Evolutionary conservation across 148 eudicot genomes (phyloP).

Genomic region (Chenopodium album): DNA sequence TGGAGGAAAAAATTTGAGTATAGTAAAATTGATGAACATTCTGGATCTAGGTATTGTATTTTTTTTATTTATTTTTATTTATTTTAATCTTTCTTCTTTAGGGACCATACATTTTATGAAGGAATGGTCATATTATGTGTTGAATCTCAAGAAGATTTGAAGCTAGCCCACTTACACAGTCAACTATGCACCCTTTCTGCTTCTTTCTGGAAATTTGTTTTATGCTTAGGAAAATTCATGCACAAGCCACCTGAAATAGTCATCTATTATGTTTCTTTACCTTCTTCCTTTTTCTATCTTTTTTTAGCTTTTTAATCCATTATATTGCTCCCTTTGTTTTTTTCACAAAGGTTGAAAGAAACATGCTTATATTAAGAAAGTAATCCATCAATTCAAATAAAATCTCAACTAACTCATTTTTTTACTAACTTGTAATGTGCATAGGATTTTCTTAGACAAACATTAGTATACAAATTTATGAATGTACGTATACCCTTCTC

Average conservation of each 20-base stretch:
- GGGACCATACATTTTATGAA: constrained; percentile 28
- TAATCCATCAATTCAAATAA: background rate
- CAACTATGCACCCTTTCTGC: constrained; percentile 27
- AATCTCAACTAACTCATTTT: no score
- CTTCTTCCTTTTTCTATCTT: background rate
- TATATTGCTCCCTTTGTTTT: background rate
- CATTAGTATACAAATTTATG: no score
- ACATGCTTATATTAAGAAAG: no score
- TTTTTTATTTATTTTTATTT: background rate
- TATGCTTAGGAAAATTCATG: constrained; percentile 23
- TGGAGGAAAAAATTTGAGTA: background rate
- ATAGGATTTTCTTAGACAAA: no score
- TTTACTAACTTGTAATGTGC: no score
- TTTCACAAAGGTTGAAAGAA: background rate
- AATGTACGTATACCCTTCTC: no score
- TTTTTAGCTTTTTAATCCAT: background rate
- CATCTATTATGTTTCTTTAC: constrained; percentile 9
- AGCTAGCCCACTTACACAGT: constrained; percentile 19
- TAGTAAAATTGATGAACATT: constrained; percentile 11
- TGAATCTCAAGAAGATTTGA: constrained; percentile 30
- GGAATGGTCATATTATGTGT: constrained; percentile 19
- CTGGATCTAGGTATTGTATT: constrained; percentile 14
- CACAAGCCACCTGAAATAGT: constrained; percentile 29
- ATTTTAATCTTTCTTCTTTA: background rate
- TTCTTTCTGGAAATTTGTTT: constrained; percentile 17